Evolutionary conservation across 345 rosid species (phyloP), one percentile per base, ranked within the genome.

Genomic region (Sapria himalayana): DNA sequence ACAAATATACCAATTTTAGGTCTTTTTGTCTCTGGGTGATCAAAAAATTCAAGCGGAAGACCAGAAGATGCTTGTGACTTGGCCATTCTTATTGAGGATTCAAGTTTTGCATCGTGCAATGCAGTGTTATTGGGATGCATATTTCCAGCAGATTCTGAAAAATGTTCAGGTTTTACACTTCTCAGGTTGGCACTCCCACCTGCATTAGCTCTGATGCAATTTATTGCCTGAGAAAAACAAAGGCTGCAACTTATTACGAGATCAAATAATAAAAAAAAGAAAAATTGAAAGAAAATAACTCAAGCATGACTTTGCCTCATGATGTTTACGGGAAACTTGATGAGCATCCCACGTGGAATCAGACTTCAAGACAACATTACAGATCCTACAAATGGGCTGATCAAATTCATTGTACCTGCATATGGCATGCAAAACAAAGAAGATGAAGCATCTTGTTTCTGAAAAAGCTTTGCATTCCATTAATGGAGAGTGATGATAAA

Each of bases 281-380:
- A 18, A 39, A 12, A 14, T 14, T 9, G 45, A 35, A 23, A 46
- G 3, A 32, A 3, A 2, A 31, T 4, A 25, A 5, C 8, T 9
- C 10, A 9, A 36, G 22, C 3, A 29, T 13, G 34, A 49, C 9
- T 18, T 52, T 4, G 72, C 97, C 94, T 81, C 77, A 25, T 44
- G 78, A 61, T 82, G 98, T 55, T 89, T 89, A 43, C 86, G 84
- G 46, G 95, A 89, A 69, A 78, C 92, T 68, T 89, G 95, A 62
- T 89, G 98, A 1, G 84, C 93, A 64, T 76, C 86, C 95, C 95
- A 89, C 1, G 49, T 55, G 41, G 91, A 69, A 19, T 74, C 85
- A 21, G 89, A 76, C 54, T 82, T 89, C 69, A 89, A 65, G 39
- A 74, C 86, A 16, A 79, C 22, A 43, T 79, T 72, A 49, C 93